These are phyloP conservation scores for Ormosia emarginata DNA, from an alignment of 306 rosid genomes.

Conservation along the genomic window DNA sequence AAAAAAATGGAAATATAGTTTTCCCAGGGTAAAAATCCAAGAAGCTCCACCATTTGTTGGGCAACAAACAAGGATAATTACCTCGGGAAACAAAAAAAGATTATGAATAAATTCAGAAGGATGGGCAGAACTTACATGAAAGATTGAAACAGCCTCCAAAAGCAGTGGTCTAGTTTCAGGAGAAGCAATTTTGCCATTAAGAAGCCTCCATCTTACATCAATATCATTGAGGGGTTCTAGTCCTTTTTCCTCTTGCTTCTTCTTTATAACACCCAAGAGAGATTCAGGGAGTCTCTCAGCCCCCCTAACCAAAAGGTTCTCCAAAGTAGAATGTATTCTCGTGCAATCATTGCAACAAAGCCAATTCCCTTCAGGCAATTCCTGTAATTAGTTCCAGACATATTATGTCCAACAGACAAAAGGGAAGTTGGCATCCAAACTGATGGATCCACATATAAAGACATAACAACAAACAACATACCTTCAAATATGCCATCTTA, in stretches of 20 bases:
- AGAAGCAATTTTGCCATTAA: constrained; percentile 79
- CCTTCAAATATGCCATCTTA: constrained; percentile 92
- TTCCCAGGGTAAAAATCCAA: neutral
- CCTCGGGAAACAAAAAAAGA: neutral
- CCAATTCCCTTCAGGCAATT: constrained; percentile 91
- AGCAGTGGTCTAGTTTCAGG: constrained; percentile 78
- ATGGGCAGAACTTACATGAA: constrained; percentile 59
- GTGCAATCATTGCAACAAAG: constrained; percentile 78
- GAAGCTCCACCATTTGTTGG: constrained; percentile 2
- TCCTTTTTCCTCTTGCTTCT: constrained; percentile 59
- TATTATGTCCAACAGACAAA: constrained; percentile 5
- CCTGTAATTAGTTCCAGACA: constrained; percentile 51
- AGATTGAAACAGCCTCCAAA: constrained; percentile 83
- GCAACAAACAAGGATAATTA: neutral
- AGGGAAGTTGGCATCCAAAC: neutral
- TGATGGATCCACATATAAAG: constrained; percentile 17
- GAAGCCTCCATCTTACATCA: constrained; percentile 80
- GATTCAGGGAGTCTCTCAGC: constrained; percentile 72
- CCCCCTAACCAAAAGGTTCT: constrained; percentile 58
- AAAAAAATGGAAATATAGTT: neutral
- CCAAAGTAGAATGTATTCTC: constrained; percentile 67
- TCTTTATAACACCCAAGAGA: constrained; percentile 50
- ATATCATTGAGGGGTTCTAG: constrained; percentile 42
- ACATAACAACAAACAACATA: constrained; percentile 26
- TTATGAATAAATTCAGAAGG: constrained; percentile 5